Conservation (phyloP, 2,329 filamentous ascomycete genomes). For the Emericellopsis atlantica region DNA sequence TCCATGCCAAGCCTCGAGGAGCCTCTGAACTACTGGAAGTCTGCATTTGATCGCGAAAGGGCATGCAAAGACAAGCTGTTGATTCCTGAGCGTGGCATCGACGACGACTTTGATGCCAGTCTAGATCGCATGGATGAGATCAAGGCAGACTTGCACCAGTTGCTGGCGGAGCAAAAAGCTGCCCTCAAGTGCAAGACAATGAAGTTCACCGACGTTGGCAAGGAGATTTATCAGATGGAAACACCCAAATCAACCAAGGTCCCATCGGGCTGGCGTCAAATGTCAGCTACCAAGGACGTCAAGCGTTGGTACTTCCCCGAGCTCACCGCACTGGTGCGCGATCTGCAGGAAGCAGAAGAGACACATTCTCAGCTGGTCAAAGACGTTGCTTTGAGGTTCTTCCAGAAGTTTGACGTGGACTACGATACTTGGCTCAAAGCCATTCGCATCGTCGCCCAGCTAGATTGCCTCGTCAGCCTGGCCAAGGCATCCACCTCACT, state of each 20-base stretch:
- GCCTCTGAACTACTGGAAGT: slow-evolving; percentile 73
- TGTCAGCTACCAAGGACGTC: slow-evolving; percentile 83
- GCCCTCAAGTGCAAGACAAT: slow-evolving; percentile 63
- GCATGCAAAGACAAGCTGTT: slow-evolving; percentile 71
- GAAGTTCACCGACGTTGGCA: slow-evolving; percentile 75
- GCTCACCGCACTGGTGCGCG: slow-evolving; percentile 67
- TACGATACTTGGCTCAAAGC: slow-evolving; percentile 78
- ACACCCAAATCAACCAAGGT: slow-evolving; percentile 77
- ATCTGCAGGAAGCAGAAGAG: slow-evolving; percentile 88
- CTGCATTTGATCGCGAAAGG: slow-evolving; percentile 74
- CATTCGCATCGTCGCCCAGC: slow-evolving; percentile 80
- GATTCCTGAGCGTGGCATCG: slow-evolving; percentile 75
- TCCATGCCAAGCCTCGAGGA: slow-evolving; percentile 76
- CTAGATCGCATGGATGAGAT: slow-evolving; percentile 65
- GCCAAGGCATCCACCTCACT: slow-evolving; percentile 77
- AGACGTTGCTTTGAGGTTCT: slow-evolving; percentile 74
- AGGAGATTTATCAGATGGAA: slow-evolving; percentile 95
- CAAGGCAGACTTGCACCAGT: slow-evolving; percentile 55
- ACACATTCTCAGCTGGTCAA: slow-evolving; percentile 84
- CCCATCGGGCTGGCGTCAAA: slow-evolving; percentile 83
- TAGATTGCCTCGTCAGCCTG: slow-evolving; percentile 89
- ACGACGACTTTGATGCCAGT: slow-evolving; percentile 84
- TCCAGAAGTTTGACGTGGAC: slow-evolving; percentile 74
- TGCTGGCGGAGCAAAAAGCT: slow-evolving; percentile 60
- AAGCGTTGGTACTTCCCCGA: slow-evolving; percentile 92